A percentile compares a stretch with the other conserved stretches of the same genome.
phyloP scores from a whole-genome alignment of 2,329 filamentous ascomycete species.

The Pseudocercospora musae region DNA sequence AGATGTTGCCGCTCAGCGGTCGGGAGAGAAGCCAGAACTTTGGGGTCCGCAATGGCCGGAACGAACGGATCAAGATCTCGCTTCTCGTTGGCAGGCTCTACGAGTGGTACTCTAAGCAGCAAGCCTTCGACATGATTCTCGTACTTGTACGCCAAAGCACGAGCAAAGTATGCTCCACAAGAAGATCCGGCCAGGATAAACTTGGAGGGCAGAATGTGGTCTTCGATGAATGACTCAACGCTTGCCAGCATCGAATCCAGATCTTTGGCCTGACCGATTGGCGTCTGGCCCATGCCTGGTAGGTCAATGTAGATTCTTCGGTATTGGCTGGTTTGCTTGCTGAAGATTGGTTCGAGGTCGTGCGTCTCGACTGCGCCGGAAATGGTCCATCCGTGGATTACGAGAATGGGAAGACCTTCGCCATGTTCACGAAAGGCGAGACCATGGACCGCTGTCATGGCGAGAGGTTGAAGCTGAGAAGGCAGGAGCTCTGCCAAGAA shows the following conservation, averaged over 20 bases:
- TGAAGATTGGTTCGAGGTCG: conserved; percentile 16
- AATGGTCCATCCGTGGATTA: conserved; percentile 15
- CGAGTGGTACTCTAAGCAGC: conserved; percentile 11
- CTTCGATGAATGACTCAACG: conserved; percentile 4
- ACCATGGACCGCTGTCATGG: neutral
- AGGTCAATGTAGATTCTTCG: conserved; percentile 14
- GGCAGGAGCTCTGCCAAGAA: neutral
- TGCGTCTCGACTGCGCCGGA: conserved; percentile 5
- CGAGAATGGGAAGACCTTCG: conserved; percentile 10
- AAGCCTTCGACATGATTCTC: conserved; percentile 4
- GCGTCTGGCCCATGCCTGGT: conserved; percentile 12
- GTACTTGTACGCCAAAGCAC: conserved; percentile 10
- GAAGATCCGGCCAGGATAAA: conserved; percentile 14
- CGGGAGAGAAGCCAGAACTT: neutral
- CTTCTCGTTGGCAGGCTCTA: conserved; percentile 5
- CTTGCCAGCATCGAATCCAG: conserved; percentile 11
- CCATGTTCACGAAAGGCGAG: neutral
- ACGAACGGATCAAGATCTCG: conserved; percentile 8
- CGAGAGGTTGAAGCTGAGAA: neutral
- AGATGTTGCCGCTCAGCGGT: neutral
- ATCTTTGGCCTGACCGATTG: neutral
- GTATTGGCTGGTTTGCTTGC: neutral
- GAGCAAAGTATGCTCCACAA: conserved; percentile 15
- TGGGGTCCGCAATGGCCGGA: conserved; percentile 4
- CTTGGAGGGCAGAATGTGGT: conserved; percentile 6